A percentile compares a stretch with the other conserved stretches of the same genome.
Evolutionary conservation across 2,329 filamentous ascomycete genomes (phyloP).

Genomic region (Ophiostoma sp.): DNA sequence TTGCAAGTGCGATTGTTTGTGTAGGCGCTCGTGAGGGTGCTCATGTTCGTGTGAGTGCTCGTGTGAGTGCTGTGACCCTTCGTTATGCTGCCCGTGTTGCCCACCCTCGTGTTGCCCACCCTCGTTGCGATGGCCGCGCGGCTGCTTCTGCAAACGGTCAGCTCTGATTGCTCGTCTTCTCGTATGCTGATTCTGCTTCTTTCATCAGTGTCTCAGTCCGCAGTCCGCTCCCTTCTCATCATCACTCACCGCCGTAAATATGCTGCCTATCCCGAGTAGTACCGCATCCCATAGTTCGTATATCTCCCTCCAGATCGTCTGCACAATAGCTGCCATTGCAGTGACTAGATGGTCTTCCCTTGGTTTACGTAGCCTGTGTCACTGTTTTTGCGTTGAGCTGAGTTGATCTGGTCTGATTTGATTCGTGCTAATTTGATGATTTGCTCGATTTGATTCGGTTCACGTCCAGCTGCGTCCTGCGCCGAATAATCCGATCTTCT

Average conservation of each 20-base stretch:
- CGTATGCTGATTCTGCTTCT: background rate
- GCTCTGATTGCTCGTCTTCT: background rate
- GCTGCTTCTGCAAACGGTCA: background rate
- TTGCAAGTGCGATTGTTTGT: background rate
- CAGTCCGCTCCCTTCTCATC: background rate
- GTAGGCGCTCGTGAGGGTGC: background rate
- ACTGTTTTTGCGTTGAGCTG: background rate
- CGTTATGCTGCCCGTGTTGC: too few relatives aligned
- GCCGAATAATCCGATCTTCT: background rate
- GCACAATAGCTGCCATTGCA: slow-evolving; percentile 15
- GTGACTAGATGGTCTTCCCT: background rate
- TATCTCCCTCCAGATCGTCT: slow-evolving; percentile 24
- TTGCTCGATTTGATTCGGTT: background rate
- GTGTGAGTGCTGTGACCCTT: background rate
- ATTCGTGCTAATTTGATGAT: background rate
- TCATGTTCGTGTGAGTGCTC: background rate
- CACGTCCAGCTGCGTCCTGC: background rate
- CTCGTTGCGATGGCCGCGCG: background rate
- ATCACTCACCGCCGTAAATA: slow-evolving; percentile 23
- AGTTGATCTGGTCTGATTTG: background rate
- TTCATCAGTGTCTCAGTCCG: background rate
- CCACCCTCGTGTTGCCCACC: background rate
- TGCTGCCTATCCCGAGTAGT: slow-evolving; percentile 25
- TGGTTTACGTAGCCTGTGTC: background rate
- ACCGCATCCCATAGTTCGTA: slow-evolving; percentile 28